Conservation (phyloP, 1,284 basidiomycete species). For the Exobasidium rhododendri region DNA sequence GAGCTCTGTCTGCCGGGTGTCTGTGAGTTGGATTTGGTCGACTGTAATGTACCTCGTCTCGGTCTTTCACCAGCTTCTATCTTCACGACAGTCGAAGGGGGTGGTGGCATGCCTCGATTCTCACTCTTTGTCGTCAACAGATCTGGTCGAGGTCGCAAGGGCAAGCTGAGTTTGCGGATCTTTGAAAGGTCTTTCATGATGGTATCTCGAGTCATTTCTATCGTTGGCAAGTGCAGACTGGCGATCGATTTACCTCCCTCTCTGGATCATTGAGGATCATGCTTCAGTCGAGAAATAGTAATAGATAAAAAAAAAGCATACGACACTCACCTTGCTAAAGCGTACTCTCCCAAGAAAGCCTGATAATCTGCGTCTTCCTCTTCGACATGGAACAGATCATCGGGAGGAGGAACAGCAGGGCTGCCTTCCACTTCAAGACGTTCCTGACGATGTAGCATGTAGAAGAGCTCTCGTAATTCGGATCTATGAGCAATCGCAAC, state of each 20-base stretch:
- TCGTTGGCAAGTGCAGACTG: slow-evolving; percentile 4
- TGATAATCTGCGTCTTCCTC: background rate
- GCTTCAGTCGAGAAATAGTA: background rate
- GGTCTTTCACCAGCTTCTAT: background rate
- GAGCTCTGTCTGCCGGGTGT: background rate
- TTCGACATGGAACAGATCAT: slow-evolving; percentile 5
- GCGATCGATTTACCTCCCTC: slow-evolving; percentile 3
- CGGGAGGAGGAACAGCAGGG: slow-evolving; percentile 11
- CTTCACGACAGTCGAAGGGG: background rate
- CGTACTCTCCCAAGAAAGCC: background rate
- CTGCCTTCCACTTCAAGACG: slow-evolving; percentile 7
- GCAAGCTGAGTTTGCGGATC: background rate
- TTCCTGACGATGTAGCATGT: slow-evolving; percentile 1
- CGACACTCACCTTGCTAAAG: background rate
- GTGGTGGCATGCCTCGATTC: slow-evolving; percentile 2
- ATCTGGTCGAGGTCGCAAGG: slow-evolving; percentile 5
- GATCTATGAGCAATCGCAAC: slow-evolving; percentile 2
- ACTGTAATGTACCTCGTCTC: background rate
- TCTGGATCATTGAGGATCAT: too few relatives aligned
- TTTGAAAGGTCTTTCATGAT: slow-evolving; percentile 5
- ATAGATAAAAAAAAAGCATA: background rate
- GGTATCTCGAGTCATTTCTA: background rate
- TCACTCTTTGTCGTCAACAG: background rate
- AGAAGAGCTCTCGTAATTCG: slow-evolving; percentile 13
- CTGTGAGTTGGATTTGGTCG: slow-evolving; percentile 4